A percentile compares a stretch with the other conserved stretches of the same genome.
Evolutionary conservation across 345 rosid genomes (phyloP).

Genomic region (Toxicodendron radicans): DNA sequence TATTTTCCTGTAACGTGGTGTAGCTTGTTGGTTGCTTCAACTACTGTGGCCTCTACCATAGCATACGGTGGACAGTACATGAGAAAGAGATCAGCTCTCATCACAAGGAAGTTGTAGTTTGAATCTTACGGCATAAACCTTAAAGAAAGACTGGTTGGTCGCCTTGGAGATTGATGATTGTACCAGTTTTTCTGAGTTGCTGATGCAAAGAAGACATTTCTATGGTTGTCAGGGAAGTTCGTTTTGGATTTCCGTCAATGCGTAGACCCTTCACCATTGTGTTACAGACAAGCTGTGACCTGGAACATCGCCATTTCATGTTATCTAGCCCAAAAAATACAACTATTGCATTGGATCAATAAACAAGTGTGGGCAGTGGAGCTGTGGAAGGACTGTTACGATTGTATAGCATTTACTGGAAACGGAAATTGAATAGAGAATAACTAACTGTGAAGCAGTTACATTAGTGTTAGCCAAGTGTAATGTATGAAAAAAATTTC

Average conservation of each 20-base stretch:
- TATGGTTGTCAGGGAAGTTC: not conserved
- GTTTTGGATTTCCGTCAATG: not conserved
- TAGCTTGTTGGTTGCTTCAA: conserved; percentile 88
- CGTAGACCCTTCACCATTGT: not conserved
- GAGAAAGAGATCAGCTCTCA: conserved; percentile 43
- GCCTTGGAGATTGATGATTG: not conserved
- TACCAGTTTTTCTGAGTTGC: not conserved
- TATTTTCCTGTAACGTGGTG: conserved; percentile 7
- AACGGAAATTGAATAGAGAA: not conserved
- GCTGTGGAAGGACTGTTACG: not conserved
- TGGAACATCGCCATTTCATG: not conserved
- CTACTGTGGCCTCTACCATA: conserved; percentile 73
- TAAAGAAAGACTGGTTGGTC: not conserved
- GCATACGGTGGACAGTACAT: conserved; percentile 77
- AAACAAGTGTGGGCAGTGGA: not conserved
- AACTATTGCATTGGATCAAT: not conserved
- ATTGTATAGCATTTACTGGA: not conserved
- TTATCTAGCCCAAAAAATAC: not conserved
- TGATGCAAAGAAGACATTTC: not conserved
- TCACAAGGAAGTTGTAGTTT: conserved; percentile 40
- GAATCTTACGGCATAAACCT: not conserved
- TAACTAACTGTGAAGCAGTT: not conserved
- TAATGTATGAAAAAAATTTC: not conserved
- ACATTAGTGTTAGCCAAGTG: not conserved
- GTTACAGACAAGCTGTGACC: not conserved